Conservation (phyloP, 352 stramenopile species). For the Pythium phragmiticola region DNA sequence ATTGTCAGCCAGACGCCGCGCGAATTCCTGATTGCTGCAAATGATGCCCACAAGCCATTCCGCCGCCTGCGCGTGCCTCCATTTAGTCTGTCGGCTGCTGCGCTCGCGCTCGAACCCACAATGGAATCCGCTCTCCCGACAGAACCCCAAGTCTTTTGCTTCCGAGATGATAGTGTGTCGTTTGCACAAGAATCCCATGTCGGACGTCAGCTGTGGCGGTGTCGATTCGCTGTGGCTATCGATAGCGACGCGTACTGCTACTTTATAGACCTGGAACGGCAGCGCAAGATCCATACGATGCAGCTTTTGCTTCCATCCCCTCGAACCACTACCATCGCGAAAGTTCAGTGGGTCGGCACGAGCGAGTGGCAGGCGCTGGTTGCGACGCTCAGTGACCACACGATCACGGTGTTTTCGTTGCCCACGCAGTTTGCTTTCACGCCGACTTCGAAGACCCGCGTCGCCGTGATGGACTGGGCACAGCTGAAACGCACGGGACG, state of each 20-base stretch:
- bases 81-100: constrained; percentile 11
- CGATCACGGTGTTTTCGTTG: constrained; percentile 44
- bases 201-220: background rate
- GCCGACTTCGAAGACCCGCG: constrained; percentile 19
- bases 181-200: background rate
- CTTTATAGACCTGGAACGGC: constrained; percentile 24
- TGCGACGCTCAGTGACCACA: constrained; percentile 10
- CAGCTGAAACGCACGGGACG: constrained; percentile 39
- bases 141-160: constrained; percentile 3
- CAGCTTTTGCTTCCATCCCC: constrained; percentile 18
- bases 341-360: constrained; percentile 25
- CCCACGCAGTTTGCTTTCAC: constrained; percentile 32
- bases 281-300: constrained; percentile 17
- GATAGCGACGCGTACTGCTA: constrained; percentile 21
- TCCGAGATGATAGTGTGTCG: constrained; percentile 12
- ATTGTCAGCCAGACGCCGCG: constrained; percentile 16
- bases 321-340: constrained; percentile 1
- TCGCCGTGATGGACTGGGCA: constrained; percentile 34
- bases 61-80: constrained; percentile 11
- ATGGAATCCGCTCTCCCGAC: background rate
- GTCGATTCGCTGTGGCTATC: constrained; percentile 17
- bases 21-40: constrained; percentile 21
- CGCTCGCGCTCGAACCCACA: constrained; percentile 12
- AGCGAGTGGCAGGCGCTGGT: constrained; percentile 28
- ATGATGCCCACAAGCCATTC: background rate